Evolutionary conservation across 2,329 filamentous ascomycete species (phyloP), one percentile per base, ranked within the genome.

Genomic region (Capronia epimyces): DNA sequence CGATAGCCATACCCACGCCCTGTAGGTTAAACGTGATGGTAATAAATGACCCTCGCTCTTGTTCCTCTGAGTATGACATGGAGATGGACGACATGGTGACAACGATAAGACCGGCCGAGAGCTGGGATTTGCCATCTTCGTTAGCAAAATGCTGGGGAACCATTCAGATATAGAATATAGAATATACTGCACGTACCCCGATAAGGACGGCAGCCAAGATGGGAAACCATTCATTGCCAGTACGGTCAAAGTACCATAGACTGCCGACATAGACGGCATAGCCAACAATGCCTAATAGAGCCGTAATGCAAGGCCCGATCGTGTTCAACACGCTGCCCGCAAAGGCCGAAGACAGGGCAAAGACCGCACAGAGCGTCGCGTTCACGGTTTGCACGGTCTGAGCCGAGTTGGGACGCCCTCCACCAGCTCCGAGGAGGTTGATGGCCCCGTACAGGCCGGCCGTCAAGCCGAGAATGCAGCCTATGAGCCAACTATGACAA

Each of bases 61-160:
- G 49, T 47, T 68, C 66, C 36, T 68, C 65, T 1, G 66, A 59
- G 40, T 68, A 68, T 0, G 65, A 60, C 20, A 60, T 62, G 7
- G 62, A 55, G 41, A 67, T 63, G 20, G 65, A 67, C 1, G 64
- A 64, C 20, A 60, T 62, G 1, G 63, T 64, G 15, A 66, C 59
- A 49, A 65, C 66, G 9, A 67, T 55, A 29, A 65, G 56, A 22
- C 43, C 37, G 16, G 43, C 43, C n/a, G 49, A 51, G 16, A 43
- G 10, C 49, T 43, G 22, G 13, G 13, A 31, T 31, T 13, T 31
- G 7, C 34, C 7, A 15, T 37, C 6, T 6, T 8, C 6, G 34
- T 37, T 37, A 37, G 34, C n/a, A n/a, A n/a, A n/a, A n/a, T n/a
- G n/a, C n/a, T n/a, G n/a, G n/a, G n/a, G n/a, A n/a, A n/a, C n/a